Base-by-base conservation (phyloP, 2,329 filamentous ascomycete species). In the Stachybotrys elegans region DNA sequence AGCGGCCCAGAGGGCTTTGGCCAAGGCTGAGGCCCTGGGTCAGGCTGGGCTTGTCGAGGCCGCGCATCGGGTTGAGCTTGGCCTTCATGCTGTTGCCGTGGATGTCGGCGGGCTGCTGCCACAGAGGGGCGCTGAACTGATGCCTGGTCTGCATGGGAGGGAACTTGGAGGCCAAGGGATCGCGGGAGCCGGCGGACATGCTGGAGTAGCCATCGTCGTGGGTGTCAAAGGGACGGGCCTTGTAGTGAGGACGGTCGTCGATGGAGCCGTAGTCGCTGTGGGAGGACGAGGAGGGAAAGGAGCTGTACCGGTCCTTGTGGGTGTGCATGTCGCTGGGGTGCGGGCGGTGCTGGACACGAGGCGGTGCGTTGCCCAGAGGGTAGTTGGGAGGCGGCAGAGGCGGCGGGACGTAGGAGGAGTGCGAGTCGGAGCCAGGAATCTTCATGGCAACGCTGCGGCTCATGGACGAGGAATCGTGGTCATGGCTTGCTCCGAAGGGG, bases 21-120 rank as follows among this genome's bases (percentile, higher is more conserved):
- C n/a, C n/a, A n/a, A n/a, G n/a, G n/a, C n/a, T n/a, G n/a, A n/a
- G n/a, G n/a, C n/a, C n/a, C n/a, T n/a, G n/a, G n/a, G n/a, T n/a
- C n/a, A n/a, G n/a, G n/a, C n/a, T n/a, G 8, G 71, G 69, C 14
- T 67, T 72, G 45, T 75, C 71, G n/a, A 70, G 53, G 0, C 62
- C 65, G 29, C 70, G 65, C 29, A 69, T 59, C 2, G 70, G 67
- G 45, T 79, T 70, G n/a, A 81, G 64, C 60, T 76, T 81, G 57
- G 75, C 76, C 47, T 78, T 71, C 55, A 79, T 69, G 42, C 63
- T 68, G 46, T 67, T 71, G 47, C 75, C 72, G 42, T 79, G 71
- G 13, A 72, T 62, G 36, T 73, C 63, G 52, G 70, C 67, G 42
- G 67, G 65, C n/a, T n/a, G n/a, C n/a, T n/a, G n/a, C n/a, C n/a